phyloP scores from a whole-genome alignment of 2,329 filamentous ascomycete species.

The Rachicladosporium sp. region DNA sequence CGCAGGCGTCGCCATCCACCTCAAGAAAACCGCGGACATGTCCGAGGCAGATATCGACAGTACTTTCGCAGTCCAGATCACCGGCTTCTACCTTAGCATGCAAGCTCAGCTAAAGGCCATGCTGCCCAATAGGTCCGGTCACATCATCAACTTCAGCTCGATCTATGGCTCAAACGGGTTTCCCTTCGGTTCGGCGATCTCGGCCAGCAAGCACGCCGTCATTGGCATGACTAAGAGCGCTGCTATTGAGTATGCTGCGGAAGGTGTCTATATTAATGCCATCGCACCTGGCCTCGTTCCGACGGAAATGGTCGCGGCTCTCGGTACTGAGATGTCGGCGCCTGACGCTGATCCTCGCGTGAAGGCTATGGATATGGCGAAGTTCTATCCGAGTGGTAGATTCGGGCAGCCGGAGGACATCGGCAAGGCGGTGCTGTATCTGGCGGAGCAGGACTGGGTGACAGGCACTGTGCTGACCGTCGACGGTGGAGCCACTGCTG shows the following conservation, averaged over 20 bases:
- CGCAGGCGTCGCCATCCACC: slow-evolving; percentile 29
- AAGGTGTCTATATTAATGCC: slow-evolving; percentile 14
- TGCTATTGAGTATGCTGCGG: slow-evolving; percentile 5
- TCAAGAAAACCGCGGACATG: slow-evolving; percentile 25
- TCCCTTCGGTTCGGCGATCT: slow-evolving; percentile 24
- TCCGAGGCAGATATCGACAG: slow-evolving; percentile 33
- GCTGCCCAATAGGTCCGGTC: slow-evolving; percentile 27
- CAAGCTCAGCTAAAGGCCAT: slow-evolving; percentile 31
- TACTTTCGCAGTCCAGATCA: slow-evolving; percentile 26
- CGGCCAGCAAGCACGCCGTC: slow-evolving; percentile 28
- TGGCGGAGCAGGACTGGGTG: slow-evolving; percentile 5
- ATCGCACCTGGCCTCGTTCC: slow-evolving; percentile 14
- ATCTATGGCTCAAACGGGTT: slow-evolving; percentile 30
- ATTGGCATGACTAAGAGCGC: slow-evolving; percentile 31
- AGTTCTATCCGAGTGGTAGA: slow-evolving; percentile 1
- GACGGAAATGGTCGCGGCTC: background rate
- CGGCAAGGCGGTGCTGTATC: slow-evolving; percentile 3
- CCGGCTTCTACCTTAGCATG: slow-evolving; percentile 11
- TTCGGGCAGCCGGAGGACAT: slow-evolving; percentile 2
- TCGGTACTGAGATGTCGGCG: background rate
- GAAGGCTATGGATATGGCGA: slow-evolving; percentile 1
- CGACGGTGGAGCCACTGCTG: background rate
- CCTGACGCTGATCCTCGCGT: slow-evolving; percentile 1
- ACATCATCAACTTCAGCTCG: slow-evolving; percentile 28
- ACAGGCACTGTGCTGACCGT: slow-evolving; percentile 1